Percentiles rank a stretch among this genome's conserved stretches.
Conservation (phyloP, 140 eudicot genomes). For the Ambrosia hybrid region DNA sequence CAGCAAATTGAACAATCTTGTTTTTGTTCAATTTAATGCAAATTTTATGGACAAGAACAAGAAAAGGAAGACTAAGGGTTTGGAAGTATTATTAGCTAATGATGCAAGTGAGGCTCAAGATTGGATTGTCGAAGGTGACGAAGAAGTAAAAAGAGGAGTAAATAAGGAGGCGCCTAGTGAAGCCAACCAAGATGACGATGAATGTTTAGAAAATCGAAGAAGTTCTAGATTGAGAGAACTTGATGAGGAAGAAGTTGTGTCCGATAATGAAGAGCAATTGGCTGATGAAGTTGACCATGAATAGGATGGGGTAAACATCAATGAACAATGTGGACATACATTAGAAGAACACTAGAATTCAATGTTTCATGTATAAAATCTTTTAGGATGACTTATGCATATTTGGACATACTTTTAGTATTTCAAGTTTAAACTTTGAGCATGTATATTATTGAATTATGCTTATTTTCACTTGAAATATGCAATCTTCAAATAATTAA, state of each 20-base stretch:
- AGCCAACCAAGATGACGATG: neutral
- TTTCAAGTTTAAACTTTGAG: too few species aligned
- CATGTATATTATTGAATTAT: too few species aligned
- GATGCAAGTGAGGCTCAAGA: conserved; percentile 9
- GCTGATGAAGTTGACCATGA: neutral
- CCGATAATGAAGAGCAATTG: neutral
- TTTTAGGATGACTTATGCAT: too few species aligned
- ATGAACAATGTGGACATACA: too few species aligned
- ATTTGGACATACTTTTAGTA: too few species aligned
- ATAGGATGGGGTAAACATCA: too few species aligned
- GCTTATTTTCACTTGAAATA: too few species aligned
- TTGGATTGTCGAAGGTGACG: conserved; percentile 2
- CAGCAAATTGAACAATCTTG: neutral
- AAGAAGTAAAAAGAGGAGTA: too few species aligned
- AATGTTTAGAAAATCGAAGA: neutral
- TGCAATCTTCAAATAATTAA: too few species aligned
- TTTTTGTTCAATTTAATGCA: conserved; percentile 1
- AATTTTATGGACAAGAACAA: conserved; percentile 55
- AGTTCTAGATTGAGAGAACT: neutral
- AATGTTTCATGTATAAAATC: too few species aligned
- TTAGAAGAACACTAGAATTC: too few species aligned
- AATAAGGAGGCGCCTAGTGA: neutral
- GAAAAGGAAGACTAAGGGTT: neutral
- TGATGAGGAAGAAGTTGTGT: neutral
- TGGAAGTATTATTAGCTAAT: neutral